Conservation (phyloP, 768 basidiomycete genomes). For the Rhodotorula paludigena region DNA sequence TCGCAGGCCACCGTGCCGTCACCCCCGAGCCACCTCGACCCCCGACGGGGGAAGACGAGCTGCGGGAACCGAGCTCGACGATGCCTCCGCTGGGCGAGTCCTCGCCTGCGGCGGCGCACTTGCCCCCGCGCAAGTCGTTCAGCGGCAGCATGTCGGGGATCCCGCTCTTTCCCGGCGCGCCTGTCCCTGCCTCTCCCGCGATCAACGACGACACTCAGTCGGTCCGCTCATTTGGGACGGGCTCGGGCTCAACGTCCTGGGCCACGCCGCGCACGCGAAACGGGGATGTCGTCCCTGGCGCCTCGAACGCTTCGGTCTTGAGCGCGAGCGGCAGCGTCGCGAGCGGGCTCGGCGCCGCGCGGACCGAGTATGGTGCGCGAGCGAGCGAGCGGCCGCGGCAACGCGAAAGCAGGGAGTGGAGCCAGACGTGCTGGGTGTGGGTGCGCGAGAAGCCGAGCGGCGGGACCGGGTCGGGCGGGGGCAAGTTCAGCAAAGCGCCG, state of each 20-base stretch:
- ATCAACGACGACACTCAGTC: conserved; percentile 9
- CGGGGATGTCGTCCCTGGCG: not conserved
- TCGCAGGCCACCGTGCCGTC: not conserved
- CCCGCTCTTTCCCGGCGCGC: conserved; percentile 21
- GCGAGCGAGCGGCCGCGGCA: conserved; percentile 9
- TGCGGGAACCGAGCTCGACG: not conserved
- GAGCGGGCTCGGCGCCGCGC: not conserved
- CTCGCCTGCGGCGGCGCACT: not conserved
- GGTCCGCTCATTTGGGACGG: conserved; percentile 15
- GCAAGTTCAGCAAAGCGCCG: conserved; percentile 34
- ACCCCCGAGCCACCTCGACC: not conserved
- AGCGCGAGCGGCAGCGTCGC: not conserved
- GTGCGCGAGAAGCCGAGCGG: not conserved
- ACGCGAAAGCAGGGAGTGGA: conserved; percentile 36
- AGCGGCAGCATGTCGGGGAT: conserved; percentile 3
- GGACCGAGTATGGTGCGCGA: conserved; percentile 9
- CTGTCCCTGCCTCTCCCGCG: not conserved
- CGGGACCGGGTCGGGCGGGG: not conserved
- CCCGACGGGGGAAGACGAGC: too few species aligned
- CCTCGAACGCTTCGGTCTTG: not conserved
- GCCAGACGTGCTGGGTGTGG: conserved; percentile 37
- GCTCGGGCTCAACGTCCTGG: not conserved
- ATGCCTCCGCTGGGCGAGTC: not conserved
- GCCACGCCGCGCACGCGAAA: too few species aligned
- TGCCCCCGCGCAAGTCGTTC: not conserved